These are phyloP conservation scores for Saccharomyces hybrid DNA, from an alignment of 1,139 yeast genomes.

Conservation along the genomic window DNA sequence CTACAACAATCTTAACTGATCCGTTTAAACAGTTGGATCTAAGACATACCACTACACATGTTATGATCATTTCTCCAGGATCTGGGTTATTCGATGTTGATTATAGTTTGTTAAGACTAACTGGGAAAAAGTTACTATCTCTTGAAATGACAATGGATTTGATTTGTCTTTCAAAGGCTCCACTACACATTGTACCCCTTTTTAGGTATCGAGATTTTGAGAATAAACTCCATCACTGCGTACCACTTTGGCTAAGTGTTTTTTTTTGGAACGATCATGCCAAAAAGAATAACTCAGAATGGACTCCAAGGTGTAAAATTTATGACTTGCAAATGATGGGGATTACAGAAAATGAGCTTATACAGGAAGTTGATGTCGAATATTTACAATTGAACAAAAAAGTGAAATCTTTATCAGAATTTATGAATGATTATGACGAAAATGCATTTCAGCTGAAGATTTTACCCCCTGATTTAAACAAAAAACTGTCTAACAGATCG, in stretches of 20 bases:
- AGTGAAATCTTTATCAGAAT: constrained; percentile 36
- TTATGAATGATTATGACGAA: constrained; percentile 59
- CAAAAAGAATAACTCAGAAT: constrained; percentile 39
- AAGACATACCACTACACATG: constrained; percentile 79
- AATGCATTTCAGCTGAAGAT: constrained; percentile 35
- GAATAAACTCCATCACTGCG: constrained; percentile 60
- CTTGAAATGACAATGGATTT: constrained; percentile 84
- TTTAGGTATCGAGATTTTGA: constrained; percentile 58
- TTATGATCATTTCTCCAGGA: constrained; percentile 82
- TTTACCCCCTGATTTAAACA: not conserved
- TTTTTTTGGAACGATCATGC: constrained; percentile 72
- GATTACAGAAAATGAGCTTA: constrained; percentile 78
- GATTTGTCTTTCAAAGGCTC: constrained; percentile 83
- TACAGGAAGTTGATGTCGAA: constrained; percentile 22
- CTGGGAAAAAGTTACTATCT: constrained; percentile 66
- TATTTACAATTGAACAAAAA: constrained; percentile 12
- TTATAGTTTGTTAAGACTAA: constrained; percentile 62
- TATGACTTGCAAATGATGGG: constrained; percentile 98
- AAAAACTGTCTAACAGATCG: not conserved
- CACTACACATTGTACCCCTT: constrained; percentile 83
- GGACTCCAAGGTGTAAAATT: constrained; percentile 90
- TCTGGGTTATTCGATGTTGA: constrained; percentile 92
- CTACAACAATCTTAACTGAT: constrained; percentile 69
- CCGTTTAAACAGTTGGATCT: constrained; percentile 80
- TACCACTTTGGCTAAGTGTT: constrained; percentile 92